Evolutionary conservation across 257 asterid species (phyloP).

Genomic region (Solanum lignicaule): DNA sequence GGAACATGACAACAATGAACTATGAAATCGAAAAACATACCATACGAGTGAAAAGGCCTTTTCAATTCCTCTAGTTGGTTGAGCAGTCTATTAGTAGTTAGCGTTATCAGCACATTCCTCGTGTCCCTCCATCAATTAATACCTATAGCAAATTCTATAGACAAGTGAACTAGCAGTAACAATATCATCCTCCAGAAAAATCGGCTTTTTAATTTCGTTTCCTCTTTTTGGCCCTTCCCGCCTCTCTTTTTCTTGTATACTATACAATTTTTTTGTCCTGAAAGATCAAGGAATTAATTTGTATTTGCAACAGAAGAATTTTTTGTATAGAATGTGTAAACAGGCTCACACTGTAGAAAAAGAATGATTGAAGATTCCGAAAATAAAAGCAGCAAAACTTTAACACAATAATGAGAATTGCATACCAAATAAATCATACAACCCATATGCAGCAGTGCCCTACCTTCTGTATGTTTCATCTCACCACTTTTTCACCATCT

Average conservation of each 20-base stretch:
- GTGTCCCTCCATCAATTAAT: slow-evolving; percentile 7
- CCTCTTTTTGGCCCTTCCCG: background rate
- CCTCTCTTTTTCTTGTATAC: background rate
- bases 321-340: slow-evolving; percentile 6
- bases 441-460: slow-evolving; percentile 44
- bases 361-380: slow-evolving; percentile 37
- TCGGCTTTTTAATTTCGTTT: background rate
- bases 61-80: slow-evolving; percentile 28
- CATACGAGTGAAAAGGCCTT: slow-evolving; percentile 9
- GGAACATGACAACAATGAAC: slow-evolving; percentile 16
- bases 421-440: slow-evolving; percentile 23
- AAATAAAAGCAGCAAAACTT: slow-evolving; percentile 21
- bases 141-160: slow-evolving; percentile 2
- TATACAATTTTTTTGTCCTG: background rate
- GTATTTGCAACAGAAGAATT: background rate
- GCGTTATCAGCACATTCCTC: slow-evolving; percentile 12
- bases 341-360: slow-evolving; percentile 13
- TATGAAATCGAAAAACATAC: slow-evolving; percentile 10
- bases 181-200: background rate
- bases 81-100: slow-evolving; percentile 28
- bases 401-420: slow-evolving; percentile 31
- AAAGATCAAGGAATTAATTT: background rate
- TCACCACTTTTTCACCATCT: slow-evolving; percentile 26
- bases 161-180: background rate
- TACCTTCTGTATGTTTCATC: slow-evolving; percentile 22